Evolutionary conservation across 495 filamentous ascomycete species (phyloP).

Genomic region (Tuber melanosporum): DNA sequence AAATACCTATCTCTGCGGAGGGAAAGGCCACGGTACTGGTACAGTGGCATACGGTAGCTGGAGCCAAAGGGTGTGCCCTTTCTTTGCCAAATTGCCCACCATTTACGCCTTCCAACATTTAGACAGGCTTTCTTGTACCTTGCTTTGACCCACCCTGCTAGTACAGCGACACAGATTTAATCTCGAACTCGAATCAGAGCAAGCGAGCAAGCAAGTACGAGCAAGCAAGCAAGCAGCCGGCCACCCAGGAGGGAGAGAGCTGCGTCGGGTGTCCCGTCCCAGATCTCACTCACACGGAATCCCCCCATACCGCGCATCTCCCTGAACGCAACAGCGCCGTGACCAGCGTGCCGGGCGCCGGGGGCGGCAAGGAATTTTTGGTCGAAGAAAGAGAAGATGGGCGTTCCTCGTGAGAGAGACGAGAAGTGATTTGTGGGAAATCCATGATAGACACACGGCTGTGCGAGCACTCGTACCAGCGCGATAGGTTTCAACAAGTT

Average conservation of each 20-base stretch:
- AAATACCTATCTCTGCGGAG: background rate
- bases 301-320: background rate
- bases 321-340: background rate
- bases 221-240: background rate
- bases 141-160: background rate
- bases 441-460: background rate
- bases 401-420: background rate
- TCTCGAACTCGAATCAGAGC: background rate
- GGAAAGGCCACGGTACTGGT: too few relatives aligned
- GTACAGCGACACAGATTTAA: background rate
- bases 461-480: background rate
- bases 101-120: background rate
- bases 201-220: background rate
- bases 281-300: background rate
- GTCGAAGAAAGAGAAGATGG: background rate
- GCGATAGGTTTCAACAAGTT: background rate
- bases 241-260: background rate
- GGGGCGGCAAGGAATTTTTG: background rate
- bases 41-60: too few relatives aligned
- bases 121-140: background rate
- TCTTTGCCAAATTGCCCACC: background rate
- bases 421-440: background rate
- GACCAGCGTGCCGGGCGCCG: background rate
- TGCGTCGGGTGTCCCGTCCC: background rate
- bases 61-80: background rate